These are phyloP conservation scores for Fagopyrum esculentum DNA, from an alignment of 148 eudicot species.

Conservation along the genomic window DNA sequence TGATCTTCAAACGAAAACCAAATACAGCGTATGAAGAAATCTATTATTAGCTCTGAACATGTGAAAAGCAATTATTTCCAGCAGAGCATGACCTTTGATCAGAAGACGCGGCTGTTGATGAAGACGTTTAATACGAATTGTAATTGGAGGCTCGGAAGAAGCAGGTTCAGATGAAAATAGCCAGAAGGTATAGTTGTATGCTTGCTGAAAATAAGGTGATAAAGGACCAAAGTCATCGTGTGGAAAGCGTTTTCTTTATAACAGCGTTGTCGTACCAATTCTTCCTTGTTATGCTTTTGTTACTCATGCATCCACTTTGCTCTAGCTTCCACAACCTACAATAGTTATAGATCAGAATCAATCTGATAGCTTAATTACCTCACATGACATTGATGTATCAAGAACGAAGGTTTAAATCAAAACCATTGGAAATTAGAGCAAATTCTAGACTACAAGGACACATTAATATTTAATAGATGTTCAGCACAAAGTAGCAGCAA, in stretches of 20 bases:
- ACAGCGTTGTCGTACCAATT: slow-evolving; percentile 29
- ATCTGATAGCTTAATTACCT: too few species aligned
- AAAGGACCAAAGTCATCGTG: slow-evolving; percentile 31
- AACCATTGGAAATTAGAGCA: background rate
- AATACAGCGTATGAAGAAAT: too few species aligned
- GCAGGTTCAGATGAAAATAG: slow-evolving; percentile 34
- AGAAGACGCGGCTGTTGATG: too few species aligned
- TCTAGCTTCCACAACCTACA: slow-evolving; percentile 60
- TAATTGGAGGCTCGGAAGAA: too few species aligned
- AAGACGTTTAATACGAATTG: too few species aligned
- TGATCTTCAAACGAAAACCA: too few species aligned
- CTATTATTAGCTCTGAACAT: too few species aligned
- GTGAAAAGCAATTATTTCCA: too few species aligned
- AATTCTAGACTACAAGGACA: background rate
- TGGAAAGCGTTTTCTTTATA: slow-evolving; percentile 28
- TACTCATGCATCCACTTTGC: slow-evolving; percentile 81
- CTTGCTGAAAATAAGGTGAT: slow-evolving; percentile 11
- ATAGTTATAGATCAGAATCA: background rate
- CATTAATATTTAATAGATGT: too few species aligned
- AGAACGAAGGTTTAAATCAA: background rate
- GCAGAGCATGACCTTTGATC: too few species aligned
- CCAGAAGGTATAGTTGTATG: slow-evolving; percentile 14
- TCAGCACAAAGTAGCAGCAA: background rate
- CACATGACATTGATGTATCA: too few species aligned
- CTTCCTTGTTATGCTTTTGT: slow-evolving; percentile 55